Evolutionary conservation across 768 basidiomycete genomes (phyloP).

Genomic region (Tricholoma saponaceum): DNA sequence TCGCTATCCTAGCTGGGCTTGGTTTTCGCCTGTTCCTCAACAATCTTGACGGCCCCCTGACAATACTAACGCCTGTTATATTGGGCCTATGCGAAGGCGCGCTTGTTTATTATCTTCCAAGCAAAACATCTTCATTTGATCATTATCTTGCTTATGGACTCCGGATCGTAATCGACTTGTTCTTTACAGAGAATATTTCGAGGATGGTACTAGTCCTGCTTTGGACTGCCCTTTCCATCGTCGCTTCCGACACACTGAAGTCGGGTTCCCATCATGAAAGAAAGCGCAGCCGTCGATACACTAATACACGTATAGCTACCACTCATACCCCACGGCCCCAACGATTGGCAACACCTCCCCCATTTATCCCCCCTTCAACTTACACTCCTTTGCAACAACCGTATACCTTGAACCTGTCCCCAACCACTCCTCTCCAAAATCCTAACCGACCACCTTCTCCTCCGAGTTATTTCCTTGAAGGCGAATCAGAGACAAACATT

Average conservation of each 20-base stretch:
- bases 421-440: background rate
- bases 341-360: background rate
- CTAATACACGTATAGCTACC: slow-evolving; percentile 25
- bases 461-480: slow-evolving; percentile 36
- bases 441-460: slow-evolving; percentile 30
- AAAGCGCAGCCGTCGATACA: slow-evolving; percentile 24
- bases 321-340: slow-evolving; percentile 23
- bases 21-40: slow-evolving; percentile 35
- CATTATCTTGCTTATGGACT: slow-evolving; percentile 40
- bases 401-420: slow-evolving; percentile 9
- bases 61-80: slow-evolving; percentile 27
- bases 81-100: slow-evolving; percentile 69
- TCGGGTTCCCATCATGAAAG: slow-evolving; percentile 23
- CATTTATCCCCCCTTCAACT: slow-evolving; percentile 6
- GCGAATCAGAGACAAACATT: slow-evolving; percentile 20
- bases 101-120: slow-evolving; percentile 34
- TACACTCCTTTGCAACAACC: slow-evolving; percentile 15
- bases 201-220: slow-evolving; percentile 32
- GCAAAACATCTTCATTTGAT: slow-evolving; percentile 27
- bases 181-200: slow-evolving; percentile 30
- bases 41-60: slow-evolving; percentile 20
- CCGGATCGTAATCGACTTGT: slow-evolving; percentile 38
- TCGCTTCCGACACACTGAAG: slow-evolving; percentile 29
- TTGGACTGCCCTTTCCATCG: slow-evolving; percentile 32
- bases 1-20: slow-evolving; percentile 39